Base-by-base conservation (phyloP, 495 filamentous ascomycete genomes). In the Penicillium macrosclerotiorum region DNA sequence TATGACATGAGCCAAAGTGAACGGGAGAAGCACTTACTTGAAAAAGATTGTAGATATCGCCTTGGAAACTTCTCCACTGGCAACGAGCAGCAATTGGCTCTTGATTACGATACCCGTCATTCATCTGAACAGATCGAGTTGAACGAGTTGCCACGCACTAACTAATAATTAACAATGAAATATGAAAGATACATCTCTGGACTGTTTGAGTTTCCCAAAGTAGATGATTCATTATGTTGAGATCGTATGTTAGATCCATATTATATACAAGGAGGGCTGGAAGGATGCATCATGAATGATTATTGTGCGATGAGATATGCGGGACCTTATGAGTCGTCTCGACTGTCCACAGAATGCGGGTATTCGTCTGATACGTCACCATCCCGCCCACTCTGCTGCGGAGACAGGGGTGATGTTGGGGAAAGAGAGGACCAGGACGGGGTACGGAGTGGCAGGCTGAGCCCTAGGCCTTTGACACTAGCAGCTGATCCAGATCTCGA, bases 351-450 rank as follows among this genome's bases (percentile, higher is more conserved):
- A 2, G 47, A 52, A 44, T 42, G 47, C 1, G 51, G 23, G 20
- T 49, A 52, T 24, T 54, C 55, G 39, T 64, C 56, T 5, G 45
- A 52, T 4, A 53, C 45, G 22, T 57, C 59, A 5, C 52, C 55
- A 33, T 63, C 54, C 17, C 47, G 31, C 16, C 52, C 35, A 33
- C 47, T 59, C 14, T 33, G 38, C 24, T 47, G 52, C 8, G 49
- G 61, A 3, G 66, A 71, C 1, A 64, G 37, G 11, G 68, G 63
- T 2, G 60, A 59, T 2, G 60, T 55, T 2, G 60, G 62, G 3
- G 71, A 74, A 8, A 62, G 39, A 24, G 68, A 63, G 8, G 67
- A 64, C 68, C 68, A 72, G 11, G 68, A 68, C 1, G 64, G 64
- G 0, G 65, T 58, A 7, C 62, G 60, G 2, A 64, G 51, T 12